These are phyloP conservation scores for Suillus americanus DNA, from an alignment of 768 basidiomycete genomes.

Conservation along the genomic window DNA sequence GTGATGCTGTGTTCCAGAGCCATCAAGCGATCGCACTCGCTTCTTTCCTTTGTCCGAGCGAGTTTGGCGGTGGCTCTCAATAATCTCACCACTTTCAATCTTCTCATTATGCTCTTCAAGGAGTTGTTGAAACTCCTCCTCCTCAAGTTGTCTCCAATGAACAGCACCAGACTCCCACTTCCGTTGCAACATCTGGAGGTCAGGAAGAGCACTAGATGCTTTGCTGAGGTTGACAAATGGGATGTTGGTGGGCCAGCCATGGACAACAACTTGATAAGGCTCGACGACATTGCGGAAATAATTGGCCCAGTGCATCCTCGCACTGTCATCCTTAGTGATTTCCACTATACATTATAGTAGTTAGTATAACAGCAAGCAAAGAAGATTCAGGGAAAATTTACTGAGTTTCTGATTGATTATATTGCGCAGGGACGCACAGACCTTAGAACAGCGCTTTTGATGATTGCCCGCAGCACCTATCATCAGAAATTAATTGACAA, in stretches of 20 bases:
- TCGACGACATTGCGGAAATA: slow-evolving; percentile 2
- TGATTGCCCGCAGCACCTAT: slow-evolving; percentile 2
- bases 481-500: background rate
- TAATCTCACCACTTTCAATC: background rate
- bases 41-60: slow-evolving; percentile 5
- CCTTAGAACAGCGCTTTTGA: background rate
- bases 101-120: background rate
- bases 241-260: slow-evolving; percentile 6
- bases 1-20: background rate
- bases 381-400: background rate
- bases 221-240: slow-evolving; percentile 7
- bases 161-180: slow-evolving; percentile 1
- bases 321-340: slow-evolving; percentile 1
- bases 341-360: background rate
- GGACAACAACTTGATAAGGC: background rate
- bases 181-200: background rate
- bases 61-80: background rate
- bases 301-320: slow-evolving; percentile 8
- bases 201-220: slow-evolving; percentile 3
- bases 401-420: background rate
- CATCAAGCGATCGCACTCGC: background rate
- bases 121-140: background rate
- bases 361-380: background rate
- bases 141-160: background rate
- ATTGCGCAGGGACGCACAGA: background rate